Evolutionary conservation across 148 eudicot genomes (phyloP).

Genomic region (Hydrangea macrophylla): DNA sequence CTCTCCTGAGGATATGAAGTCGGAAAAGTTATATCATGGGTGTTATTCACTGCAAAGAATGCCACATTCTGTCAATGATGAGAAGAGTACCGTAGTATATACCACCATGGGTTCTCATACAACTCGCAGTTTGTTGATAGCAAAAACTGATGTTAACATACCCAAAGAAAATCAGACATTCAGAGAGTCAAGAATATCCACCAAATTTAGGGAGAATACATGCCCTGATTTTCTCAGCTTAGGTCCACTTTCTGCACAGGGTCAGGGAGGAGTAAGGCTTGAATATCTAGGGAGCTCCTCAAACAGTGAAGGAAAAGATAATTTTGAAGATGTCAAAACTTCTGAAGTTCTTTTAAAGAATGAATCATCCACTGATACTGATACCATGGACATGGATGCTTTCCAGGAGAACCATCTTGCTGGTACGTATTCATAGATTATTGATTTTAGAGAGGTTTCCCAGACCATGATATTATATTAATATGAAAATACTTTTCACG

Average conservation of each 20-base stretch:
- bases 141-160: slow-evolving; percentile 41
- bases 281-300: slow-evolving; percentile 51
- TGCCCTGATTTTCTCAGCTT: slow-evolving; percentile 23
- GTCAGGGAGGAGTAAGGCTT: slow-evolving; percentile 46
- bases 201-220: slow-evolving; percentile 24
- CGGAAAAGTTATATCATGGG: slow-evolving; percentile 18
- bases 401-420: slow-evolving; percentile 27
- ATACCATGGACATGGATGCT: slow-evolving; percentile 44
- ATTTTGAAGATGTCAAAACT: slow-evolving; percentile 24
- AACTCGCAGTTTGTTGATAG: slow-evolving; percentile 46
- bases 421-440: slow-evolving; percentile 46
- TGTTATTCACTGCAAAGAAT: slow-evolving; percentile 17
- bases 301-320: slow-evolving; percentile 47
- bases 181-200: slow-evolving; percentile 18
- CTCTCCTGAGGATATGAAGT: slow-evolving; percentile 16
- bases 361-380: slow-evolving; percentile 72
- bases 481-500: background rate
- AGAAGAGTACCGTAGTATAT: slow-evolving; percentile 46
- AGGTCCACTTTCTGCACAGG: slow-evolving; percentile 23
- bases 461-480: too few relatives aligned
- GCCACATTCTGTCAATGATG: slow-evolving; percentile 30
- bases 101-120: slow-evolving; percentile 47
- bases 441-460: background rate
- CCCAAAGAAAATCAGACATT: slow-evolving; percentile 22
- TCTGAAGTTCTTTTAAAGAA: slow-evolving; percentile 36